Percentiles rank a stretch among this genome's conserved stretches.
Conservation (phyloP, 2,329 filamentous ascomycete species). For the Pseudogymnoascus sp. region DNA sequence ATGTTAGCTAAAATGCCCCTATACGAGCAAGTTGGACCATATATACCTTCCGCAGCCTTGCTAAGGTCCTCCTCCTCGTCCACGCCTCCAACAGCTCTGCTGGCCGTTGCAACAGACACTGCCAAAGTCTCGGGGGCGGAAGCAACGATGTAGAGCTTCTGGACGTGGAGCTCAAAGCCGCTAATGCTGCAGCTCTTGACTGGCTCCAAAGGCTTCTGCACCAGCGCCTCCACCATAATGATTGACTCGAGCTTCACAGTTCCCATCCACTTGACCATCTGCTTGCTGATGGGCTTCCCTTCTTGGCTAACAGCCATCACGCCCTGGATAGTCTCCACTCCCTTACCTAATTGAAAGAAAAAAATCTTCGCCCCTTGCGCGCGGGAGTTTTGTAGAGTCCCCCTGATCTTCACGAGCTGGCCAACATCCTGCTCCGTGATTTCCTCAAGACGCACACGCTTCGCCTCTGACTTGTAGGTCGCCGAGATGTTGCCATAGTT, state of each 20-base stretch:
- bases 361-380: slow-evolving; percentile 87
- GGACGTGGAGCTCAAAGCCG: slow-evolving; percentile 79
- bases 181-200: slow-evolving; percentile 82
- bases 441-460: slow-evolving; percentile 54
- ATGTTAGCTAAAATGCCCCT: slow-evolving; percentile 14
- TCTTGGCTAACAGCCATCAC: slow-evolving; percentile 64
- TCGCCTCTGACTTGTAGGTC: slow-evolving; percentile 47
- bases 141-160: slow-evolving; percentile 74
- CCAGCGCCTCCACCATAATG: slow-evolving; percentile 70
- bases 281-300: slow-evolving; percentile 60
- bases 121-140: slow-evolving; percentile 52
- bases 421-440: slow-evolving; percentile 61
- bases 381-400: slow-evolving; percentile 79
- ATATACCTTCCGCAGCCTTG: slow-evolving; percentile 35
- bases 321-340: slow-evolving; percentile 73
- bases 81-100: slow-evolving; percentile 51
- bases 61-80: slow-evolving; percentile 47
- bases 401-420: slow-evolving; percentile 69
- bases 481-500: slow-evolving; percentile 57
- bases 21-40: slow-evolving; percentile 21
- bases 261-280: slow-evolving; percentile 91
- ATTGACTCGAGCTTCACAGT: slow-evolving; percentile 73
- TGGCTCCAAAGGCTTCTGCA: slow-evolving; percentile 77
- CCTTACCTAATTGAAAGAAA: slow-evolving; percentile 77
- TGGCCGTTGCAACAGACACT: slow-evolving; percentile 51